A percentile compares a stretch with the other conserved stretches of the same genome.
These are phyloP conservation scores for Penicillium sp. DNA, from an alignment of 2,329 filamentous ascomycete species.

Conservation along the genomic window DNA sequence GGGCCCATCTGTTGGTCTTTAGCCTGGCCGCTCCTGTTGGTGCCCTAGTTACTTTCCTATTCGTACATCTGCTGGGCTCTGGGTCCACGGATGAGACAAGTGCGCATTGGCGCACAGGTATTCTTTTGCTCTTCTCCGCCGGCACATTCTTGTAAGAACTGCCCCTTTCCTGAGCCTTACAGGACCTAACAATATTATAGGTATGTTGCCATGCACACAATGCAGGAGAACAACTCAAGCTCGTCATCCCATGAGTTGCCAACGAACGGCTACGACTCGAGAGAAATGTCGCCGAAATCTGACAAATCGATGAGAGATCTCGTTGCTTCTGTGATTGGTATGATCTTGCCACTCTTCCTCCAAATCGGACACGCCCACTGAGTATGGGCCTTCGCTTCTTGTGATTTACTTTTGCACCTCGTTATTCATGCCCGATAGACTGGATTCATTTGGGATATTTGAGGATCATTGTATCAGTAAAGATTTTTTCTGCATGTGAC, in stretches of 20 bases:
- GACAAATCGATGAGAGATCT: constrained; percentile 52
- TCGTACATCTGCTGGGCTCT: constrained; percentile 72
- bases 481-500: constrained; percentile 1
- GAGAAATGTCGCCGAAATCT: constrained; percentile 38
- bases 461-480: constrained; percentile 4
- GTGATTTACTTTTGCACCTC: constrained; percentile 24
- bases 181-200: constrained; percentile 50
- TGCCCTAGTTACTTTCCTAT: constrained; percentile 79
- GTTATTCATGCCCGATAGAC: constrained; percentile 7
- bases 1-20: constrained; percentile 87
- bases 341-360: constrained; percentile 53
- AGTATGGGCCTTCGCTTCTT: constrained; percentile 17
- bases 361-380: constrained; percentile 55
- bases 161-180: constrained; percentile 23
- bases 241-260: constrained; percentile 37
- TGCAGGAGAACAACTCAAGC: constrained; percentile 71
- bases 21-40: constrained; percentile 88
- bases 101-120: constrained; percentile 86
- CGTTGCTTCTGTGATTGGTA: constrained; percentile 52
- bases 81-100: constrained; percentile 60
- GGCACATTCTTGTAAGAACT: constrained; percentile 88
- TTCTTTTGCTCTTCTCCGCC: constrained; percentile 90
- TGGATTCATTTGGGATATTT: constrained; percentile 1
- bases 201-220: constrained; percentile 98
- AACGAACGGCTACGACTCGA: constrained; percentile 50